Conservation (phyloP, 176 grass and related monocot species). For the Aechmea fasciata region DNA sequence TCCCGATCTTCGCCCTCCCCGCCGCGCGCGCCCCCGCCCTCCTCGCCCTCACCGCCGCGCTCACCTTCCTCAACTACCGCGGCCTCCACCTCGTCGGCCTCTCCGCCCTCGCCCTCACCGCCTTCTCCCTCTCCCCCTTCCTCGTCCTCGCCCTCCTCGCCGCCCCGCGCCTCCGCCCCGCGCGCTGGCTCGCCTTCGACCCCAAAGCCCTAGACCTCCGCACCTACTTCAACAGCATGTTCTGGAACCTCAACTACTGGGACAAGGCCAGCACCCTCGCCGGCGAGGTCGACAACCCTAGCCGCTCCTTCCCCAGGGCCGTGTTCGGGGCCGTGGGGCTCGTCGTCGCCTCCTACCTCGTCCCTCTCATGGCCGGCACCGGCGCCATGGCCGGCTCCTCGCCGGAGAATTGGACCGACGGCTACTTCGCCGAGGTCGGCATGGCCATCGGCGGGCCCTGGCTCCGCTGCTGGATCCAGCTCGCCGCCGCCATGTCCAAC, state of each 20-base stretch:
- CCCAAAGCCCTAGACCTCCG: constrained; percentile 28
- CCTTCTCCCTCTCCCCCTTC: constrained; percentile 87
- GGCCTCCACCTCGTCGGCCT: constrained; percentile 75
- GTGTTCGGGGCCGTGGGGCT: constrained; percentile 63
- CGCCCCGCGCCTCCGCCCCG: constrained; percentile 53
- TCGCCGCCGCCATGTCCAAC: constrained; percentile 80
- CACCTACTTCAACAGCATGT: constrained; percentile 90
- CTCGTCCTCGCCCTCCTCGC: constrained; percentile 60
- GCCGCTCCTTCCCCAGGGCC: constrained; percentile 57
- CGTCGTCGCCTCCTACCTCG: constrained; percentile 62
- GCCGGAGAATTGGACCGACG: constrained; percentile 66
- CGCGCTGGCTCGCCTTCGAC: constrained; percentile 68
- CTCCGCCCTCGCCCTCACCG: constrained; percentile 71
- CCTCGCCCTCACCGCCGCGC: constrained; percentile 47
- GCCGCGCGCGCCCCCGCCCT: constrained; percentile 23
- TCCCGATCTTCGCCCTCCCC: constrained; percentile 14
- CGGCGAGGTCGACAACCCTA: constrained; percentile 66
- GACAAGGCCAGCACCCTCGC: constrained; percentile 92
- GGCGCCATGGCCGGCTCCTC: constrained; percentile 47
- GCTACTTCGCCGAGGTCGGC: constrained; percentile 78
- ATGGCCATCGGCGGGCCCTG: constrained; percentile 56
- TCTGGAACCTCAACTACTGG: constrained; percentile 99
- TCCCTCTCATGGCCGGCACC: constrained; percentile 72
- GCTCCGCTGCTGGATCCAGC: constrained; percentile 86
- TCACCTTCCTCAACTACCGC: constrained; percentile 88